These are phyloP conservation scores for Exophiala alcalophila DNA, from an alignment of 2,329 filamentous ascomycete genomes.

Conservation along the genomic window DNA sequence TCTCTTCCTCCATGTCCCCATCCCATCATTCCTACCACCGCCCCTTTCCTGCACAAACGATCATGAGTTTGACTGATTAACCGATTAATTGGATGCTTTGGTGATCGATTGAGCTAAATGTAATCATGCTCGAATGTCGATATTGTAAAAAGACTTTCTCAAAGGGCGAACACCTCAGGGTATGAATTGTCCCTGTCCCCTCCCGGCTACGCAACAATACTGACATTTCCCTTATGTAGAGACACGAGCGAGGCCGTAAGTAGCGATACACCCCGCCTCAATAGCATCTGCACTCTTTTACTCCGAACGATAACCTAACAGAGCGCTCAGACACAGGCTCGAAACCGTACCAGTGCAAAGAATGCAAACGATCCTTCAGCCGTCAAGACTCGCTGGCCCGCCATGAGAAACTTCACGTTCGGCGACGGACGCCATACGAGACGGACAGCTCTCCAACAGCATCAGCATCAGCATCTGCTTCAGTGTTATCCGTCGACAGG, in stretches of 20 bases:
- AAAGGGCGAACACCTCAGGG: conserved; percentile 43
- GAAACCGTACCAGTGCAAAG: conserved; percentile 43
- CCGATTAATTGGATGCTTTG: not conserved
- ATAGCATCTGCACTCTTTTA: conserved; percentile 7
- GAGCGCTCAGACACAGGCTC: conserved; percentile 44
- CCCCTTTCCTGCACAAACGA: too few species aligned
- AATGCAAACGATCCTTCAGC: conserved; percentile 42
- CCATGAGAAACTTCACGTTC: conserved; percentile 43
- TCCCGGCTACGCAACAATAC: too few species aligned
- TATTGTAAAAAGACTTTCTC: conserved; percentile 43
- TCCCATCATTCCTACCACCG: too few species aligned
- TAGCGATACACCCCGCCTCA: too few species aligned
- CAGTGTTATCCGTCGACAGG: conserved; percentile 2
- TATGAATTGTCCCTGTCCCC: conserved; percentile 24
- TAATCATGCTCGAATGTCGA: conserved; percentile 35
- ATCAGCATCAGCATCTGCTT: not conserved
- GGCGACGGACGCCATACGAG: conserved; percentile 18
- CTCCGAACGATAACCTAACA: conserved; percentile 19
- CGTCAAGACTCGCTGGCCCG: conserved; percentile 46
- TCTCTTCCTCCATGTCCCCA: too few species aligned
- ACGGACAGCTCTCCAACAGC: too few species aligned
- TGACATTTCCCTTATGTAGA: conserved; percentile 32
- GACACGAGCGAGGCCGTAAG: conserved; percentile 46
- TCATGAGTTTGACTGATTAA: too few species aligned
- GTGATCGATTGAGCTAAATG: too few species aligned